A percentile compares a stretch with the other conserved stretches of the same genome.
Evolutionary conservation across 83 land plant genomes (phyloP).

Genomic region (Larix sibirica): DNA sequence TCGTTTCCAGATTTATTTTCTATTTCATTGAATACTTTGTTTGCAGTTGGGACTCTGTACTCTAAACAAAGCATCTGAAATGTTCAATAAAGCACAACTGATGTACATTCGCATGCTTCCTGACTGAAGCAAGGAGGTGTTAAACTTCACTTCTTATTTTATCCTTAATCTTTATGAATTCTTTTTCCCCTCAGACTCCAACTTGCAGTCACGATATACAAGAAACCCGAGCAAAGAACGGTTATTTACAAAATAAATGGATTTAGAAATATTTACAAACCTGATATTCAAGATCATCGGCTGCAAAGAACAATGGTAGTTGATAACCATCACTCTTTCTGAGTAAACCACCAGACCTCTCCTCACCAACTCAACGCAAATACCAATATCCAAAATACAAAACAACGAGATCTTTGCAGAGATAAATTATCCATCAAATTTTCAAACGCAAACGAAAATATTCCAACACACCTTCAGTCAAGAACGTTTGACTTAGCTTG

Average conservation of each 20-base stretch:
- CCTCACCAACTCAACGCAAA: too few relatives aligned
- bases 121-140: not conserved
- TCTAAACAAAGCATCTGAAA: not conserved
- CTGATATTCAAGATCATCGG: conserved; percentile 93
- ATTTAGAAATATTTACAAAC: conserved; percentile 24
- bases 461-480: too few relatives aligned
- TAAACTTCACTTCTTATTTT: not conserved
- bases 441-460: too few relatives aligned
- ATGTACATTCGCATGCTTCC: not conserved
- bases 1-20: not conserved
- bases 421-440: too few relatives aligned
- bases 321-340: conserved; percentile 58
- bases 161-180: not conserved
- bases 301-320: conserved; percentile 85
- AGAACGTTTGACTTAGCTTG: too few relatives aligned
- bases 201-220: not conserved
- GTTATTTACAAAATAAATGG: not conserved
- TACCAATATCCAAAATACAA: too few relatives aligned
- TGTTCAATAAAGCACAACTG: not conserved
- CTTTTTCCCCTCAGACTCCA: not conserved
- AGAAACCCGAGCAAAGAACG: not conserved
- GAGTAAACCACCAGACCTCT: conserved; percentile 89
- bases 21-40: not conserved
- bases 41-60: not conserved
- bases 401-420: too few relatives aligned